Base-by-base conservation (phyloP, 2,329 filamentous ascomycete genomes). In the Paecilomyces sp. region DNA sequence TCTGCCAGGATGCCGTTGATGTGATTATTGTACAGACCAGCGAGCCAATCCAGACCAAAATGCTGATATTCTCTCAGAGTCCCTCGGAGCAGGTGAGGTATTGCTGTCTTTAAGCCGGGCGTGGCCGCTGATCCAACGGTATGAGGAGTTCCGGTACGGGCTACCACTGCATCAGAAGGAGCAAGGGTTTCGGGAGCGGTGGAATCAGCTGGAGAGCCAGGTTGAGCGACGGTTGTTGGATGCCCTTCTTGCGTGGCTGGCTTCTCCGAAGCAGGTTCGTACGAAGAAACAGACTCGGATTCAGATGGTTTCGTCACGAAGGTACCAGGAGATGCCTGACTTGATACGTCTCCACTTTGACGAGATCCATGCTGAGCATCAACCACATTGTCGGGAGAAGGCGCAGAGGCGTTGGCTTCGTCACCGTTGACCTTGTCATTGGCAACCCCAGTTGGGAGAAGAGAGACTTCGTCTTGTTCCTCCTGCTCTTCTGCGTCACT, bases 1-100 rank as follows among this genome's bases (percentile, higher is more conserved):
- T 99, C 95, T 1, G 94, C 94, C 22, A 99, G 80, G 58, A 99
- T 99, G 24, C 94, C 94, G 69, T 97, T 99, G 28, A 93, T 96
- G 63, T 89, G 88, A 64, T 94, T 95, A 15, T 88, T 88, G 72
- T 99, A 97, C 1, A 99, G 82, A 0, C 92, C 91, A 1, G 92
- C 92, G 54, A 99, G 86, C 94, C 94, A 99, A 72, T 99, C 94
- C 7, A 99, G 79, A n/a, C 94, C 95, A 69, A 91, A 90, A 69
- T 97, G 94, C 68, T 99, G 94, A 70, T 99, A 99, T 72, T 96
- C 93, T 72, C 95, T 89, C 11, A 99, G 79, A 0, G 86, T 96
- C 22, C 94, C 94, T 56, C 94, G 88, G 0, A 97, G 80, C 11
- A 99, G 82, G 62, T 91, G 89, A 0, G 92, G 92, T 11, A 94